These are phyloP conservation scores for Passalora sequoiae DNA, from an alignment of 2,329 filamentous ascomycete species.

Conservation along the genomic window DNA sequence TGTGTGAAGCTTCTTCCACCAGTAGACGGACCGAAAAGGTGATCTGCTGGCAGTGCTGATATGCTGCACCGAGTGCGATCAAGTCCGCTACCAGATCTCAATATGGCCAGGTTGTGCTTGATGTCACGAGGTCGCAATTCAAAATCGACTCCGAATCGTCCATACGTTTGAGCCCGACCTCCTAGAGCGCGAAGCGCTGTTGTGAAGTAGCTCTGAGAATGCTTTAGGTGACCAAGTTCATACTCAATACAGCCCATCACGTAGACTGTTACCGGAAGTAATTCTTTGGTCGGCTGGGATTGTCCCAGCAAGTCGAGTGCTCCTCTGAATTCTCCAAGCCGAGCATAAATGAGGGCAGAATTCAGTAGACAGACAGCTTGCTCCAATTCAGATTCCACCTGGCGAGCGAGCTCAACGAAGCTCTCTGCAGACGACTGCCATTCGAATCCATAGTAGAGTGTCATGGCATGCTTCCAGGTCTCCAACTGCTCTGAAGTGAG, in stretches of 20 bases:
- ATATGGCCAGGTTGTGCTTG: conserved; percentile 12
- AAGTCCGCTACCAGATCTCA: conserved; percentile 2
- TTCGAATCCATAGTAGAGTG: conserved; percentile 31
- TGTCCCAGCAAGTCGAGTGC: conserved; percentile 24
- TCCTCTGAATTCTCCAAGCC: conserved; percentile 27
- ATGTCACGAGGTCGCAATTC: conserved; percentile 16
- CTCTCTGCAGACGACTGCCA: conserved; percentile 29
- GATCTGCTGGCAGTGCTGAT: conserved; percentile 23
- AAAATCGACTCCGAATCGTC: conserved; percentile 22
- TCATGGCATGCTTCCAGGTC: conserved; percentile 34
- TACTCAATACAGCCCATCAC: conserved; percentile 29
- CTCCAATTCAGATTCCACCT: conserved; percentile 13
- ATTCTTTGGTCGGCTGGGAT: conserved; percentile 19
- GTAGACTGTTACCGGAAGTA: conserved; percentile 24
- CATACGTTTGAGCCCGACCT: conserved; percentile 12
- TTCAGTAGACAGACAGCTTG: conserved; percentile 28
- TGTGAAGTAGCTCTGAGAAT: conserved; percentile 23
- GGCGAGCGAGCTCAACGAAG: conserved; percentile 24
- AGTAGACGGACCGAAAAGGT: conserved; percentile 24
- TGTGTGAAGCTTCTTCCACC: no score
- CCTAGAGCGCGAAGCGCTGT: conserved; percentile 17
- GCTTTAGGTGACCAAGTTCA: conserved; percentile 21
- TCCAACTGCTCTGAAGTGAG: conserved; percentile 22
- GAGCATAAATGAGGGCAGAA: conserved; percentile 27
- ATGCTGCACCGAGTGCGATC: conserved; percentile 8